Evolutionary conservation across 192 early-diverging fungal species (phyloP).

Genomic region (Spizellomyces punctatus): DNA sequence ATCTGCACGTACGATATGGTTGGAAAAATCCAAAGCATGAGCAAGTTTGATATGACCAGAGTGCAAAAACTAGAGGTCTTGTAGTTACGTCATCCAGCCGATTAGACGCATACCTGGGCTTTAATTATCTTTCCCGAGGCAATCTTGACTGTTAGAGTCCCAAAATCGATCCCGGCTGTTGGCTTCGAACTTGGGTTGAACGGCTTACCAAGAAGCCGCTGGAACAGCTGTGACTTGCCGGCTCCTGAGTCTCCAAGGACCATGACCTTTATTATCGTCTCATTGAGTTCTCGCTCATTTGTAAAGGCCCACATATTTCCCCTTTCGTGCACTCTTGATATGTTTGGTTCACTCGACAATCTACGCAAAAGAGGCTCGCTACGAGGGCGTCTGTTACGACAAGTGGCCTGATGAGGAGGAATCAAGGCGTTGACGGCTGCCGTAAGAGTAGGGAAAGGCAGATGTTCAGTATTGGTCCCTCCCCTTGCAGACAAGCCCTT

Average conservation of each 20-base stretch:
- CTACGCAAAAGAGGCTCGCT: too few species aligned
- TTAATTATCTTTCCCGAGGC: constrained; percentile 88
- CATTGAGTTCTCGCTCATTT: not conserved
- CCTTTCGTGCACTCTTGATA: too few species aligned
- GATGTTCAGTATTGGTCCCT: too few species aligned
- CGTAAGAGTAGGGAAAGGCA: not conserved
- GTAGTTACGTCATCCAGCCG: not conserved
- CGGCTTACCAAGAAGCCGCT: constrained; percentile 91
- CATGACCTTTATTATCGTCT: constrained; percentile 45
- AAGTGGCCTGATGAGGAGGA: too few species aligned
- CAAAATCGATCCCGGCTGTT: constrained; percentile 96
- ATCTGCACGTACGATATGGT: not conserved
- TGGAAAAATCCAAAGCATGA: too few species aligned
- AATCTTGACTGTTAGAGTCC: constrained; percentile 88
- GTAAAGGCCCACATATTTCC: too few species aligned
- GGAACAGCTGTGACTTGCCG: constrained; percentile 92
- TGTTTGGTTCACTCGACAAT: too few species aligned
- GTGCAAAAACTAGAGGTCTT: not conserved
- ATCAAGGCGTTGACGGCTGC: too few species aligned
- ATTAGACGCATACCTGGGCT: constrained; percentile 79
- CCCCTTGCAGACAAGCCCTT: too few species aligned
- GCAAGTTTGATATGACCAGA: not conserved
- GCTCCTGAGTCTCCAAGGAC: constrained; percentile 87
- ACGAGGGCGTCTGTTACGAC: too few species aligned
- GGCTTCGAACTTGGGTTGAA: constrained; percentile 92